phyloP scores from a whole-genome alignment of 345 rosid species.

The Sisymbrium irio region DNA sequence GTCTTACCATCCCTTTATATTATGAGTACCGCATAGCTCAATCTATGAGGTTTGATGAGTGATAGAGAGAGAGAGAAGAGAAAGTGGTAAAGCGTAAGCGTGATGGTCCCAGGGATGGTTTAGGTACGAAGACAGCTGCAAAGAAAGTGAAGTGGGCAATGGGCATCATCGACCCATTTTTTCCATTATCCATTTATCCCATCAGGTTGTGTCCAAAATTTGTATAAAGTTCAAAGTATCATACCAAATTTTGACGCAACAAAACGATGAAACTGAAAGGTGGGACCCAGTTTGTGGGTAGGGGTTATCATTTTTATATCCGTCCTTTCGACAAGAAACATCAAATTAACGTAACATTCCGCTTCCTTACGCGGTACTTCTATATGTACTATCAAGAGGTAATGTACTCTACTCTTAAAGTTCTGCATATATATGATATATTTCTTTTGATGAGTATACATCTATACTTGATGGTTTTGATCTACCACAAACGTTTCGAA shows the following conservation, averaged over 20 bases:
- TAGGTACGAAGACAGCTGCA: slow-evolving; percentile 20
- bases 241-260: slow-evolving; percentile 26
- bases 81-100: slow-evolving; percentile 23
- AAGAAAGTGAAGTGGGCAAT: slow-evolving; percentile 16
- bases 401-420: neutral
- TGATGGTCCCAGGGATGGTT: slow-evolving; percentile 24
- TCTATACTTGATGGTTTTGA: too few species aligned
- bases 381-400: neutral
- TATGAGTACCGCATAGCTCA: neutral
- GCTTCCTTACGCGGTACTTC: neutral
- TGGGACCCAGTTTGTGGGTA: slow-evolving; percentile 22
- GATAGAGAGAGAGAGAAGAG: slow-evolving; percentile 1
- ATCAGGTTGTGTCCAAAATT: slow-evolving; percentile 15
- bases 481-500: too few species aligned
- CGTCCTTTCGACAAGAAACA: slow-evolving; percentile 7
- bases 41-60: neutral
- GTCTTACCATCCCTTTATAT: neutral
- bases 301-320: slow-evolving; percentile 1
- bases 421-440: neutral
- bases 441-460: neutral
- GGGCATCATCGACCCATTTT: slow-evolving; percentile 11
- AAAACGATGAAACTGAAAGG: slow-evolving; percentile 1
- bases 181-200: slow-evolving; percentile 14
- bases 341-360: slow-evolving; percentile 15
- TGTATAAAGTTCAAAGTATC: slow-evolving; percentile 16